Base-by-base conservation (phyloP, 2,329 filamentous ascomycete species). In the Cryphonectria nitschkei region DNA sequence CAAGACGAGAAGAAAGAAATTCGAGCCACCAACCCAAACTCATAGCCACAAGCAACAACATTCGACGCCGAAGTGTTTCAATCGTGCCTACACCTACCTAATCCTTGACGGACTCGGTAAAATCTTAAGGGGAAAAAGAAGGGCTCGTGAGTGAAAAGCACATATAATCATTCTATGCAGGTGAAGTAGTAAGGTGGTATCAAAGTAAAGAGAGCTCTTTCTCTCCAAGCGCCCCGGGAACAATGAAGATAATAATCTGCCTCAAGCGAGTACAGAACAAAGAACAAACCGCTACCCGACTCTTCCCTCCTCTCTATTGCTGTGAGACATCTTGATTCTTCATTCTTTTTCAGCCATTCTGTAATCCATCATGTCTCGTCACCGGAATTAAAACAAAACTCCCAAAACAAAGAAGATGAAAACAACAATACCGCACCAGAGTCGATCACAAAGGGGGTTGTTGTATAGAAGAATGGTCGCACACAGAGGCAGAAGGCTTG, bases 111-210 rank as follows among this genome's bases (percentile, higher is more conserved):
- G 54, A 58, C 26, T 58, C 2, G 54, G 11, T 32, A 1, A 54
- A 7, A n/a, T n/a, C 16, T 37, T 34, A 6, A 34, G 34, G 6
- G 34, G 34, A 34, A 34, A 2, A 9, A 32, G 9, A 37, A 32
- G 3, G 14, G 0, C 19, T 32, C 6, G 29, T 39, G 22, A 26
- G 3, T 1, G 26, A 39, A 39, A 29, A 56, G 50, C 43, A 58
- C 19, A 58, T n/a, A 58, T 58, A 37, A 67, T 19, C 32, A 39
- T 34, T 60, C 46, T 70, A 58, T 66, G 70, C 65, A 68, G 41
- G 26, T 41, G 56, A 70, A 26, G 26, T 39, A 43, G 64, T 65
- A 63, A 68, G 70, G 68, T 72, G 70, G 70, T 72, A 70, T 72
- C 65, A 72, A 72, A 68, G 52, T 65, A 46, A 32, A 29, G 37